Conservation (phyloP, 2,329 filamentous ascomycete genomes). For the Hymenotorrendiella dingleyae region DNA sequence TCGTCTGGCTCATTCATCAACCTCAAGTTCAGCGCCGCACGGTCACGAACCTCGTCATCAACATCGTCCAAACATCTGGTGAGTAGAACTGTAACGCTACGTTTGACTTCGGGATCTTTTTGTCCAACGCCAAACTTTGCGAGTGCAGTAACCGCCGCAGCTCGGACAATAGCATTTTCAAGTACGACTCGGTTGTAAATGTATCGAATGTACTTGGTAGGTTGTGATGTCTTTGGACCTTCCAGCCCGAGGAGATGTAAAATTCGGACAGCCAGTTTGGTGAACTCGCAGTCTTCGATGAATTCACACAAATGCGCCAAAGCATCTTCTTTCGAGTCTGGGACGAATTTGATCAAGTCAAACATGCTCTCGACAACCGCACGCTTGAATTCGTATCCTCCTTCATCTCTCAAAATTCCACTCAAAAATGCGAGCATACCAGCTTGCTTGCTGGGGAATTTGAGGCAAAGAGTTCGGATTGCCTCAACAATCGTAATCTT, state of each 20-base stretch:
- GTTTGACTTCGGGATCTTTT: slow-evolving; percentile 93
- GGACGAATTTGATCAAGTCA: slow-evolving; percentile 97
- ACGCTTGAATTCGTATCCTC: slow-evolving; percentile 97
- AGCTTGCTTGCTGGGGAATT: slow-evolving; percentile 97
- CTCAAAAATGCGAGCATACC: slow-evolving; percentile 97
- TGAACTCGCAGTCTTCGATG: slow-evolving; percentile 99
- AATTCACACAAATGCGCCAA: slow-evolving; percentile 96
- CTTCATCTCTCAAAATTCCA: slow-evolving; percentile 92
- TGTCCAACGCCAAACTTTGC: slow-evolving; percentile 97
- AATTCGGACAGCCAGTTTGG: slow-evolving; percentile 92
- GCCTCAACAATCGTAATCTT: slow-evolving; percentile 99
- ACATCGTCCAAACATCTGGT: slow-evolving; percentile 93
- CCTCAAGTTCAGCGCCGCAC: slow-evolving; percentile 84
- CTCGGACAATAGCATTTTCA: slow-evolving; percentile 92
- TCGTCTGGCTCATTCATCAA: slow-evolving; percentile 83
- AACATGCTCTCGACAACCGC: slow-evolving; percentile 99
- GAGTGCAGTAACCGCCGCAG: slow-evolving; percentile 89
- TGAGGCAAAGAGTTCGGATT: slow-evolving; percentile 90
- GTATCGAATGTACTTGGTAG: slow-evolving; percentile 98
- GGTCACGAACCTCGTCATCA: slow-evolving; percentile 95
- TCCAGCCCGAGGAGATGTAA: slow-evolving; percentile 90
- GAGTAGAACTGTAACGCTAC: slow-evolving; percentile 86
- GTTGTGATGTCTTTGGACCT: slow-evolving; percentile 89
- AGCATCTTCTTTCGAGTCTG: slow-evolving; percentile 74
- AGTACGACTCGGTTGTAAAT: slow-evolving; percentile 98